Base-by-base conservation (phyloP, 768 basidiomycete genomes). In the Boletus sp. region DNA sequence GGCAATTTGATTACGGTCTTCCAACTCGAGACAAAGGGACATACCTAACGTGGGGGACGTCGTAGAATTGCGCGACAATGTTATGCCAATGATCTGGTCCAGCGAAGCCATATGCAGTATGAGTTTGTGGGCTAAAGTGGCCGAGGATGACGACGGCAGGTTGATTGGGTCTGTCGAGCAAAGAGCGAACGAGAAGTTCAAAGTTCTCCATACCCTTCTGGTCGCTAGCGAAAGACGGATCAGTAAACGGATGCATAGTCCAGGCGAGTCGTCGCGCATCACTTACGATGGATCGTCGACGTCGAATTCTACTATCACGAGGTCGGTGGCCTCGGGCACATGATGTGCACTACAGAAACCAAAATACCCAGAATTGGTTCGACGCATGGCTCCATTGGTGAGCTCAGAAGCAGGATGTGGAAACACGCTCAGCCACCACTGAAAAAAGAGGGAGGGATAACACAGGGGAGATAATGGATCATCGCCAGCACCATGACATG, bases 341-440 rank as follows among this genome's bases (percentile, higher is more conserved):
- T 99, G 96, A 63, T 97, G 95, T 1, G 83, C 81, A 64, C 85
- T 90, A 79, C 96, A 99, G 76, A 87, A 98, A 9, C 89, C 90
- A 77, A 95, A 99, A 76, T 99, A 99, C 11, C 86, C 89, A 1
- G 94, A 94, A 73, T 90, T 89, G 20, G 95, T 94, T 49, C 87
- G 86, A 15, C 93, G 82, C 82, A 95, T 90, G 4, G 96, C 96
- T 36, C 96, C 96, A 72, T 99, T 99, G 29, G 96, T 99, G 63
- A 99, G 83, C 71, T 98, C 95, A 11, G 95, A 94, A 2, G 94
- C 95, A 0, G 96, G 96, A 72, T 99, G 93, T 0, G 96, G 97
- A 75, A 99, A 99, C n/a, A 98, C 84, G 52, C 79, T 82, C 74
- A 95, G 93, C 92, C 96, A 97, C 96, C 97, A 99, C 50, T 87